Percentiles rank a stretch among this genome's conserved stretches.
Evolutionary conservation across 495 filamentous ascomycete species (phyloP).

Genomic region (Halenospora varia): DNA sequence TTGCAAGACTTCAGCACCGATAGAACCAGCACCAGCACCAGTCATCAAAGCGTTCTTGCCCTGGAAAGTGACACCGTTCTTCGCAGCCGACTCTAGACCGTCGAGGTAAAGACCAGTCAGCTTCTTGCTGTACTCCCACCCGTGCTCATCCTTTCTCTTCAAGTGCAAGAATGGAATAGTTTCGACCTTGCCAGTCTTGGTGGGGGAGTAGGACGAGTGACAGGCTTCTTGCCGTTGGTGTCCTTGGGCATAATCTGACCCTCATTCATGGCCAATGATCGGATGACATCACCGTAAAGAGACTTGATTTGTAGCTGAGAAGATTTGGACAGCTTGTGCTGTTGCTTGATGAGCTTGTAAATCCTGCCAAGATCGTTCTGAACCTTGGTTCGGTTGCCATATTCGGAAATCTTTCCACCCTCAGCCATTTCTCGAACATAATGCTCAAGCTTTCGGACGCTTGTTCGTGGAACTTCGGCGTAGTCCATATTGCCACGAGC

Average conservation of each 20-base stretch:
- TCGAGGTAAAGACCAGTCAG: conserved; percentile 89
- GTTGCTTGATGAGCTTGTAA: conserved; percentile 95
- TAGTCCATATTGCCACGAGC: conserved; percentile 85
- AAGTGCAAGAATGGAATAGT: conserved; percentile 97
- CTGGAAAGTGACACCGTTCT: conserved; percentile 81
- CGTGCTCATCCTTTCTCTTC: conserved; percentile 88
- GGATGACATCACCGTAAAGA: conserved; percentile 88
- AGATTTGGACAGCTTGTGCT: conserved; percentile 92
- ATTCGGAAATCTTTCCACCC: conserved; percentile 95
- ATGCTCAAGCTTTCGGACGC: conserved; percentile 94
- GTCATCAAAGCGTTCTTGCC: conserved; percentile 98
- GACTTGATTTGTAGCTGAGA: conserved; percentile 93
- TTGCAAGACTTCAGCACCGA: conserved; percentile 96
- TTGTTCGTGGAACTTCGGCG: conserved; percentile 79
- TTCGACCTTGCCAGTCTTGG: conserved; percentile 84
- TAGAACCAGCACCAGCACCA: conserved; percentile 94
- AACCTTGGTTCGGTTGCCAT: conserved; percentile 96
- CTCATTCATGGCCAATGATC: conserved; percentile 94
- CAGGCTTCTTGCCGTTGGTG: conserved; percentile 62
- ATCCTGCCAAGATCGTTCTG: conserved; percentile 91
- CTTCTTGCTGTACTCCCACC: conserved; percentile 99
- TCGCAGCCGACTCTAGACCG: conserved; percentile 83
- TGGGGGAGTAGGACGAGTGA: conserved; percentile 48
- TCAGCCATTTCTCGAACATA: conserved; percentile 99
- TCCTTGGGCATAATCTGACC: conserved; percentile 91